These are phyloP conservation scores for Entomortierella lignicola DNA, from an alignment of 192 early-diverging fungal genomes.

Conservation along the genomic window DNA sequence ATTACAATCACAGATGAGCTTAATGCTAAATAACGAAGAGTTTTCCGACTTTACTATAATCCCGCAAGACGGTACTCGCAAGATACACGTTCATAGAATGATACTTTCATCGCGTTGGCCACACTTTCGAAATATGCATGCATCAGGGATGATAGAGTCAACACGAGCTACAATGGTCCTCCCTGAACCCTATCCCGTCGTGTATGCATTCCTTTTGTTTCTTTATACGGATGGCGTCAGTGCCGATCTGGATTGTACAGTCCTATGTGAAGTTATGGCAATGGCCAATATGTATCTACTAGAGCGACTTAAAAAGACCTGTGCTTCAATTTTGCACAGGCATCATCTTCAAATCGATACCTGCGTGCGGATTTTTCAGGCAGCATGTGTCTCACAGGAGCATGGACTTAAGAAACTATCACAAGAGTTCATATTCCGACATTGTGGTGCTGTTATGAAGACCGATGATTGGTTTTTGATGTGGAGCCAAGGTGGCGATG, in stretches of 20 bases:
- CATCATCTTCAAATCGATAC: conserved; percentile 62
- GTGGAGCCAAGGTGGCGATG: conserved; percentile 37
- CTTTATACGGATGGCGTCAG: conserved; percentile 70
- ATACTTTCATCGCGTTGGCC: conserved; percentile 70
- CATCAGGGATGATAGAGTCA: conserved; percentile 64
- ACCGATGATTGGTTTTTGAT: conserved; percentile 61
- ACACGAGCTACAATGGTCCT: conserved; percentile 58
- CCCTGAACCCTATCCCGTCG: conserved; percentile 61
- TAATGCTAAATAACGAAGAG: conserved; percentile 62
- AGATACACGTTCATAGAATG: conserved; percentile 67
- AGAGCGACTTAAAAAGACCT: conserved; percentile 67
- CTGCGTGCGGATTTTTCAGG: conserved; percentile 64
- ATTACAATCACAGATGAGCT: conserved; percentile 55
- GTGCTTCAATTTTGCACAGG: conserved; percentile 59
- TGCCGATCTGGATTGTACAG: conserved; percentile 45
- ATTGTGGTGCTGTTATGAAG: conserved; percentile 65
- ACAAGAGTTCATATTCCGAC: conserved; percentile 62
- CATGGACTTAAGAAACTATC: conserved; percentile 61
- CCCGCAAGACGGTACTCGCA: conserved; percentile 40
- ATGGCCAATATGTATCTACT: conserved; percentile 70
- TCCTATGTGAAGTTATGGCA: conserved; percentile 64
- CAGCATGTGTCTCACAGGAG: conserved; percentile 63
- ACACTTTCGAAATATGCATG: conserved; percentile 64
- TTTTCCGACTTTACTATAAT: conserved; percentile 68
- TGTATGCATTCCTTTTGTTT: conserved; percentile 64